These are phyloP conservation scores for Triticum monococcum DNA, from an alignment of 176 grass and related monocot species.

Conservation along the genomic window DNA sequence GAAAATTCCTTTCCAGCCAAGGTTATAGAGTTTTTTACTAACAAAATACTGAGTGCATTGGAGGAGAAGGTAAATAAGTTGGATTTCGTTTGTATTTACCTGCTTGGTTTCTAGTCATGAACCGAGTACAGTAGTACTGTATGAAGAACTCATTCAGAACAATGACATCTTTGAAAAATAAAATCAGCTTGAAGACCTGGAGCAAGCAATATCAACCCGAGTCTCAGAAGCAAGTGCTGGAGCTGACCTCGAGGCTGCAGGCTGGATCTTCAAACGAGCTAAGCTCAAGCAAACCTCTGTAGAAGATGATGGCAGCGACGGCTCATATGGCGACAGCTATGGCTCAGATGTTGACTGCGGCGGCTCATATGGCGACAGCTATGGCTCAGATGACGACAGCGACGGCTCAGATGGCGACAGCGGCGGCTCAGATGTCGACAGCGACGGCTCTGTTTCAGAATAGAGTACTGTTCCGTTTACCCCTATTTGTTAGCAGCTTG, in stretches of 20 bases:
- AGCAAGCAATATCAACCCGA: conserved; percentile 25
- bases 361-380: background rate
- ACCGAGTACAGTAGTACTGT: background rate
- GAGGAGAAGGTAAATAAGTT: conserved; percentile 76
- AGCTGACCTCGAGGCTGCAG: too few species aligned
- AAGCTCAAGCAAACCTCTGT: too few species aligned
- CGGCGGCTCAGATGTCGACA: background rate
- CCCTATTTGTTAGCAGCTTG: background rate
- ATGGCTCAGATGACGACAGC: conserved; percentile 2
- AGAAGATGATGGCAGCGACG: too few species aligned
- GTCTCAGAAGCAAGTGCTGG: conserved; percentile 17
- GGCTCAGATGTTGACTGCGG: conserved; percentile 13
- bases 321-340: too few species aligned
- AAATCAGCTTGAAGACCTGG: conserved; percentile 45
- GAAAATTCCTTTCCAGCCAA: conserved; percentile 36
- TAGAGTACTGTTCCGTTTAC: conserved; percentile 14
- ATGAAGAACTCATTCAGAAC: background rate
- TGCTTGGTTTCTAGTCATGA: background rate
- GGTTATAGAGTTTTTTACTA: conserved; percentile 63
- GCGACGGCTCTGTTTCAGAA: conserved; percentile 27
- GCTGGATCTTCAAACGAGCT: too few species aligned
- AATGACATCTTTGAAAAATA: background rate
- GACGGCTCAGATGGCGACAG: background rate
- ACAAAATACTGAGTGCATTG: conserved; percentile 63
- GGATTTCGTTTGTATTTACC: background rate